These are phyloP conservation scores for Solanum infundibuliforme DNA, from an alignment of 257 asterid species.

Conservation along the genomic window DNA sequence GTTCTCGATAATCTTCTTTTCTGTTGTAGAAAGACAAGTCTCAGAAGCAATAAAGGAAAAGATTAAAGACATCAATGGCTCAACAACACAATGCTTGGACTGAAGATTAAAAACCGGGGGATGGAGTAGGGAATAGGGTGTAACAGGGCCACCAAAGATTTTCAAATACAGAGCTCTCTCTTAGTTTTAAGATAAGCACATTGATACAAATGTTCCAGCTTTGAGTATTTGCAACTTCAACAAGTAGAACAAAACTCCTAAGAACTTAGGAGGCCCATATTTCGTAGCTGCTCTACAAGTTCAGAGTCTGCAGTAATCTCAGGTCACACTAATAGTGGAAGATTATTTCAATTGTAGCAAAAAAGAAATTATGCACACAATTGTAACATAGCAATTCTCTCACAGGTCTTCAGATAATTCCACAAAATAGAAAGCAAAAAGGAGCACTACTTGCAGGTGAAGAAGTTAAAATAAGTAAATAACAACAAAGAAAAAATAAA, in stretches of 20 bases:
- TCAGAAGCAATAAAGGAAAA: neutral
- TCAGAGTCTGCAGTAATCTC: neutral
- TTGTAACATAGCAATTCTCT: neutral
- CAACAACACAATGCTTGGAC: neutral
- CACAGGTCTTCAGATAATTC: neutral
- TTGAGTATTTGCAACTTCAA: neutral
- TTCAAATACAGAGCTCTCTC: neutral
- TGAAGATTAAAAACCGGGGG: neutral
- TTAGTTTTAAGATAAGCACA: neutral
- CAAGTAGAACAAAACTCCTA: neutral
- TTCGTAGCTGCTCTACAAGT: neutral
- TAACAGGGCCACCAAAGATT: neutral
- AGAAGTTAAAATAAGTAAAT: neutral
- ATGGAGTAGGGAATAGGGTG: neutral
- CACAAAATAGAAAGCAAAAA: neutral
- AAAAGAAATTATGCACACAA: neutral
- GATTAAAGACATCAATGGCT: neutral
- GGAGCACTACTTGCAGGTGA: neutral
- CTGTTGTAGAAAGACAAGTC: conserved; percentile 14
- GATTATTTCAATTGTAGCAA: neutral
- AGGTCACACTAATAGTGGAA: neutral
- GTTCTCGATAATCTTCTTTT: conserved; percentile 39
- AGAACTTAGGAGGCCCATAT: neutral
- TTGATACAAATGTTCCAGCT: neutral
- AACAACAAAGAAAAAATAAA: neutral